Evolutionary conservation across 495 filamentous ascomycete species (phyloP), one percentile per base, ranked within the genome.

Genomic region (Apiosordaria backusii): DNA sequence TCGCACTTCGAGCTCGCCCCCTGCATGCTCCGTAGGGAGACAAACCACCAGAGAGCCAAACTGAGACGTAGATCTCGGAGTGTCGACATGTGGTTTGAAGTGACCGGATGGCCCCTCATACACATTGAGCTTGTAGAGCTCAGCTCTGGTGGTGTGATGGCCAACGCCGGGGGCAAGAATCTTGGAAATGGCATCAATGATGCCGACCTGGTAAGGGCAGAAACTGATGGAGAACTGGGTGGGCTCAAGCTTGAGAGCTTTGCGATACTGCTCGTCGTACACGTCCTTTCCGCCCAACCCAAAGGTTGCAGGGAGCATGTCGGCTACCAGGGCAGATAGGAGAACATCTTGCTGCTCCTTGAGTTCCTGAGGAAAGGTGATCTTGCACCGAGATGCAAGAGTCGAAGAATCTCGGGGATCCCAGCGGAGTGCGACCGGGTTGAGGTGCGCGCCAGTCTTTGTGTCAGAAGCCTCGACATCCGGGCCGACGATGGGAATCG

Each of bases 101-200:
- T 75, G 70, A 0, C 84, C 86, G 0, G 76, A 80, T 3, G 86
- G 85, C 0, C 76, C 81, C 0, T 80, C 79, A 66, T 87, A 87
- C n/a, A 71, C 24, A 70, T 87, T 88, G 16, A 87, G 71, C 67
- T 86, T 86, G 73, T 86, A 87, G 1, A 87, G 70, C 71, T 87
- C 82, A 0, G 82, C 80, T 7, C 22, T 66, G 4, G 85, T 70
- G 1, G 61, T 66, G 18, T 35, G 52, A 0, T 61, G 40, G 13
- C 21, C 24, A 19, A 80, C 67, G 19, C 70, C 75, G 0, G 84
- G 84, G 19, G 85, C 70, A 9, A 88, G 76, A 2, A 75, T 60
- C 59, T 85, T 80, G 10, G 80, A 71, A 29, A 87, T 71, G 0
- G 72, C 69, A 26, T 86, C 79, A 7, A 87, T 63, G 50, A 87